A percentile compares a stretch with the other conserved stretches of the same genome.
phyloP scores from a whole-genome alignment of 306 rosid genomes.

The Quercus glauca region DNA sequence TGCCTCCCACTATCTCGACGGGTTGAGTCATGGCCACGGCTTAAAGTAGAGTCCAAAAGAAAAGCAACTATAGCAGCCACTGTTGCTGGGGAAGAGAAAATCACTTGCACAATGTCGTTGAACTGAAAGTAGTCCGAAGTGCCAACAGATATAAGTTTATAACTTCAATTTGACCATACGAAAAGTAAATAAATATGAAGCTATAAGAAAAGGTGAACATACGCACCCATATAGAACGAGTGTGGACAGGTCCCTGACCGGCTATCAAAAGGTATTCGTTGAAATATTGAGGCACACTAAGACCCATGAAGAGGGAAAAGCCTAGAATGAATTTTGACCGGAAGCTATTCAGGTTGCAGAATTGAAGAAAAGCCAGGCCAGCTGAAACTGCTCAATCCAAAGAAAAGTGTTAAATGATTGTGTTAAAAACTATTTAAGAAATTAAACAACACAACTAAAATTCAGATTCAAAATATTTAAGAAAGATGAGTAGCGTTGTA shows the following conservation, averaged over 20 bases:
- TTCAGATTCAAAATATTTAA: neutral
- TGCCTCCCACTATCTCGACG: constrained; percentile 81
- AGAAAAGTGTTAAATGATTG: constrained; percentile 1
- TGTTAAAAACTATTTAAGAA: neutral
- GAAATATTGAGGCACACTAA: constrained; percentile 79
- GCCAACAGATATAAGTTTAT: neutral
- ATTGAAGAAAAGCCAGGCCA: constrained; percentile 76
- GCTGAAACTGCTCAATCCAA: constrained; percentile 53
- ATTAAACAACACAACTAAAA: neutral
- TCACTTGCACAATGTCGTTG: constrained; percentile 64
- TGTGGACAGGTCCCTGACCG: constrained; percentile 66
- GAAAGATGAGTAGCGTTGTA: neutral
- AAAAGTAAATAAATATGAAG: constrained; percentile 4
- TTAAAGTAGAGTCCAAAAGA: constrained; percentile 54
- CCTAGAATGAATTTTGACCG: constrained; percentile 71
- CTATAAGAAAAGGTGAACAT: neutral
- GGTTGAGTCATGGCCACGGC: constrained; percentile 37
- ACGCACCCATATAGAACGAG: constrained; percentile 56
- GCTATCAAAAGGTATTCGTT: constrained; percentile 35
- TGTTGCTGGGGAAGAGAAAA: constrained; percentile 79
- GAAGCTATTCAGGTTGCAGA: constrained; percentile 81
- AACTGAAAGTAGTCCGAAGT: constrained; percentile 41
- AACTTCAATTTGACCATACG: neutral
- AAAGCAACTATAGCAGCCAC: constrained; percentile 61
- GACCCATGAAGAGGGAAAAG: constrained; percentile 80